Base-by-base conservation (phyloP, 2,329 filamentous ascomycete species). In the Alternaria angustiovoidea region DNA sequence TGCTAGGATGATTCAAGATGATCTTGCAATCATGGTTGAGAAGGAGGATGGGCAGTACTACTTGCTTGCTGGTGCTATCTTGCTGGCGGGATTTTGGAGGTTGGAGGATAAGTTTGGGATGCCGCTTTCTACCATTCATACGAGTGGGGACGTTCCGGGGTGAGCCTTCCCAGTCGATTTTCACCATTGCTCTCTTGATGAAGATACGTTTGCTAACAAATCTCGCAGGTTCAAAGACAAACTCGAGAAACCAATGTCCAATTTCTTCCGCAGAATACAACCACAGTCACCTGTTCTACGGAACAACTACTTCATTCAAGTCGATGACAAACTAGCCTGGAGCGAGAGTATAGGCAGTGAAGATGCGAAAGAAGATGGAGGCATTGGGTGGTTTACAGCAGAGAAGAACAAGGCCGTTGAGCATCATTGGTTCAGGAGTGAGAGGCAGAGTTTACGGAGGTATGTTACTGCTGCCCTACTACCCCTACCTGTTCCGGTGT, bases 261-360 rank as follows among this genome's bases (percentile, higher is more conserved):
- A 90, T 74, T 93, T 96, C 81, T 95, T 96, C 81, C 83, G 86
- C 0, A 82, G 92, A 0, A 77, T 61, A 2, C 84, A 86, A 71
- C 89, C 90, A 1, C 88, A 92, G 42, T 86, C 87, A 44, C 85
- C 88, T 0, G 86, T 91, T 24, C 68, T 88, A 20, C 83, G 92
- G 59, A 92, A 94, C 75, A 94, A 95, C 75, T 96, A 95, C 79
- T 96, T 96, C 81, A 86, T 96, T 64, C 92, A 96, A 79, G 91
- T 95, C 1, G 92, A 96, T 72, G 91, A 93, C 57, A 79, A 85
- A 5, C 81, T 96, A 1, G 82, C 90, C 0, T 96, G 92, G 92
- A 91, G 89, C 60, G 80, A 83, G 70, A 91, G 88, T 69, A 94
- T 96, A 66, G 92, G 92, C 0, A 69, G 80, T 16, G 93, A 96